Evolutionary conservation across 331 rosid species (phyloP).

Genomic region (Malus hybrid): DNA sequence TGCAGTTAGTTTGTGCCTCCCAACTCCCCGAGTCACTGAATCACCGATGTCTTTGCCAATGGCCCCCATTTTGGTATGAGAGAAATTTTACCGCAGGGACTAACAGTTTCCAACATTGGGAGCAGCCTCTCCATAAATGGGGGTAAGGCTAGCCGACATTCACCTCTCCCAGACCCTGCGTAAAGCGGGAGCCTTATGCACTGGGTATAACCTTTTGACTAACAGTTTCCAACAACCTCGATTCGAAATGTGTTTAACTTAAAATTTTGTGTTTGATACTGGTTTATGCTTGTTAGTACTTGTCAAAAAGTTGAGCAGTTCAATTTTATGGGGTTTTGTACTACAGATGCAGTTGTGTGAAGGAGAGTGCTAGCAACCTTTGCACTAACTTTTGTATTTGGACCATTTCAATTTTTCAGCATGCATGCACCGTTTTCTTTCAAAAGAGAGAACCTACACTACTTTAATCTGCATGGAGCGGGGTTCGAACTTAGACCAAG

Average conservation of each 20-base stretch:
- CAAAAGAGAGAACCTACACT: background rate
- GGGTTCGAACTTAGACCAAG: no score
- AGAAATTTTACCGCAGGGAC: background rate
- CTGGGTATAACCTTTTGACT: no score
- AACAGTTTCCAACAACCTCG: background rate
- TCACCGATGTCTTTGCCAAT: background rate
- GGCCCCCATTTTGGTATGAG: constrained; percentile 21
- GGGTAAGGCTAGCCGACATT: no score
- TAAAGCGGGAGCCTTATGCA: no score
- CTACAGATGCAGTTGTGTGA: background rate
- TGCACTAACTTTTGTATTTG: no score
- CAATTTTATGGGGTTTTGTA: background rate
- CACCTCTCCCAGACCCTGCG: no score
- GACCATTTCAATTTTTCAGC: background rate
- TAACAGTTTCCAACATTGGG: background rate
- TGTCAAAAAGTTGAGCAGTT: background rate
- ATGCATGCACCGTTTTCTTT: background rate
- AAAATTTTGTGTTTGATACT: background rate
- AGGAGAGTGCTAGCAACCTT: no score
- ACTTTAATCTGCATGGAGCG: background rate
- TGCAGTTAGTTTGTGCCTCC: background rate
- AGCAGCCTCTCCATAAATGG: no score
- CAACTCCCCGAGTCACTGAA: background rate
- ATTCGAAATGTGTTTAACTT: background rate
- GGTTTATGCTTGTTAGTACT: background rate